Evolutionary conservation across 1,284 basidiomycete species (phyloP), one percentile per base, ranked within the genome.

Genomic region (Sanghuangporus weigelae): DNA sequence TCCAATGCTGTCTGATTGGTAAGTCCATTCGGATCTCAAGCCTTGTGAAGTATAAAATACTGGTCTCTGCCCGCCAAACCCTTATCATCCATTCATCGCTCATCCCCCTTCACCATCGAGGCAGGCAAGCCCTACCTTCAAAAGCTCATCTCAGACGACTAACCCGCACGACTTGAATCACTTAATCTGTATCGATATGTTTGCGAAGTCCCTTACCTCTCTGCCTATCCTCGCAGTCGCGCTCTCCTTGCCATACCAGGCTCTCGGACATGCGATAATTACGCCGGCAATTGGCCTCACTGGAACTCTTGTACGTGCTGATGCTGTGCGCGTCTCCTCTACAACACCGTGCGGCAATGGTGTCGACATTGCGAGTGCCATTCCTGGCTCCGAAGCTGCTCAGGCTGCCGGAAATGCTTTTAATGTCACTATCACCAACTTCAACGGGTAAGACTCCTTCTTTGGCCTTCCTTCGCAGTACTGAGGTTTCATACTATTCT

Each of bases 221-320:
- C 48, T 63, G 40, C 11, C 62, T 21, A 36, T 63, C 21, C 46
- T 63, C 49, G 62, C 56, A 23, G 21, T 63, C 11, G 31, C 57
- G 2, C 70, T 79, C 7, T 71, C 73, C 0, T 65, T 78, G n/a
- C 70, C 73, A 1, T 66, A 72, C 19, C 74, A 76, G 31, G 76
- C 71, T 21, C 68, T 74, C 57, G 82, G 78, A 1, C 84, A 85
- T 64, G 79, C 81, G 16, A 72, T 71, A 7, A 72, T 84, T 55
- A 55, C 74, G 5, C 83, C 83, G 44, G 76, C 74, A 12, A 76
- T 85, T 42, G 84, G 82, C 53, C 77, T 84, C 40, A 66, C 66
- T 7, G 79, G 79, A 14, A 74, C 73, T 0, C 72, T 75, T 23
- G 69, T 66, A 12, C 79, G 82, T 21, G 70, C 64, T 46, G 74